Conservation (phyloP, 306 rosid species). For the Dicorynia guianensis region DNA sequence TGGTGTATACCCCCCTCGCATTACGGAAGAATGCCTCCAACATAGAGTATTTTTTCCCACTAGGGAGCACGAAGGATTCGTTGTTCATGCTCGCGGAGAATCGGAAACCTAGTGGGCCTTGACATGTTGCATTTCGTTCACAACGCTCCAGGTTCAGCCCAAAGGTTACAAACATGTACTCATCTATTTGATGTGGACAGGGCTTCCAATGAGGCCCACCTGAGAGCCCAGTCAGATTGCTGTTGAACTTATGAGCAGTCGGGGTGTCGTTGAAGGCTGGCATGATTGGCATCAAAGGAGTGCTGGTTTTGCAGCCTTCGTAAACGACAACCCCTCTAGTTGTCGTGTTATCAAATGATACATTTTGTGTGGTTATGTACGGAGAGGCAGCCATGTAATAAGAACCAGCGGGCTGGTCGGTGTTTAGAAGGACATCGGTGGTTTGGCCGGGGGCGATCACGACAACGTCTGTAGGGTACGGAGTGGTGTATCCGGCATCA, state of each 20-base stretch:
- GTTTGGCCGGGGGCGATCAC: slow-evolving; percentile 71
- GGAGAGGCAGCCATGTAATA: slow-evolving; percentile 73
- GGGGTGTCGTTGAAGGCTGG: slow-evolving; percentile 54
- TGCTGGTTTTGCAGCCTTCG: slow-evolving; percentile 1
- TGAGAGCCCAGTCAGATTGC: slow-evolving; percentile 47
- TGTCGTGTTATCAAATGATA: not conserved
- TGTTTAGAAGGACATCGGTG: slow-evolving; percentile 53
- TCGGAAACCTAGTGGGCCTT: not conserved
- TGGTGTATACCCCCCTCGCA: slow-evolving; percentile 50
- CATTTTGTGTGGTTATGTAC: slow-evolving; percentile 13
- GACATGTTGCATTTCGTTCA: slow-evolving; percentile 2
- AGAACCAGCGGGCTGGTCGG: slow-evolving; percentile 51
- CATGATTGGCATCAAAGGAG: slow-evolving; percentile 54
- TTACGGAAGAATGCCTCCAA: slow-evolving; percentile 50
- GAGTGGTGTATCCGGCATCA: slow-evolving; percentile 64
- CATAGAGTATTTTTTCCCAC: slow-evolving; percentile 40
- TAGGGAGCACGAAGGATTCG: slow-evolving; percentile 64
- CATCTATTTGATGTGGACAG: slow-evolving; percentile 54
- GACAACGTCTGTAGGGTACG: slow-evolving; percentile 52
- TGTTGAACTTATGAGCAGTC: slow-evolving; percentile 57
- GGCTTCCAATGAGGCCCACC: slow-evolving; percentile 62
- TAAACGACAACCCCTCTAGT: slow-evolving; percentile 57
- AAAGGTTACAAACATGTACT: slow-evolving; percentile 57
- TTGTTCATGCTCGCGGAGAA: slow-evolving; percentile 76
- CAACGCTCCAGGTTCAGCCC: slow-evolving; percentile 48